Conservation (phyloP, 306 rosid genomes). For the Astragalus membranaceus region DNA sequence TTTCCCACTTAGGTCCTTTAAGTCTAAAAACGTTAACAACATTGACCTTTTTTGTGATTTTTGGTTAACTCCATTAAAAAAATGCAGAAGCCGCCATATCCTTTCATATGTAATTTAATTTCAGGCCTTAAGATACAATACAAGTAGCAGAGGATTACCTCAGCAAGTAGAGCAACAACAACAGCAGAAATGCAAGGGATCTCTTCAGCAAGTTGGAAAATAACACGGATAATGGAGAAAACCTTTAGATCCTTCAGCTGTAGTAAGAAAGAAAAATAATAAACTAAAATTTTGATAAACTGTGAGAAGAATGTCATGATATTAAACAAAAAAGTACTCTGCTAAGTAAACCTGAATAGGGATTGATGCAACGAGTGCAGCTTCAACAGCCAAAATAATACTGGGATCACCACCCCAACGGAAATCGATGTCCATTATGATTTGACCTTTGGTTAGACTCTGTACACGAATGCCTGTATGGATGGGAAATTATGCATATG, state of each 20-base stretch:
- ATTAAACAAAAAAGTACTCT: not conserved
- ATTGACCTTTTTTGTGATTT: no score
- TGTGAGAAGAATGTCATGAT: not conserved
- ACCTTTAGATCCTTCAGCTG: slow-evolving; percentile 98
- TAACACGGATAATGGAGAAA: slow-evolving; percentile 79
- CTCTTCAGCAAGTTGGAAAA: slow-evolving; percentile 97
- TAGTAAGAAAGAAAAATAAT: slow-evolving; percentile 25
- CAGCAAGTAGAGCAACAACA: slow-evolving; percentile 90
- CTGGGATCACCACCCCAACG: slow-evolving; percentile 99
- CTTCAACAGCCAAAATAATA: slow-evolving; percentile 87
- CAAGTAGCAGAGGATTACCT: slow-evolving; percentile 44
- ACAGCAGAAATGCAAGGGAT: slow-evolving; percentile 99
- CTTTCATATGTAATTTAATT: not conserved
- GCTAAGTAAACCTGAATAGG: slow-evolving; percentile 73
- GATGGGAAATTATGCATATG: not conserved
- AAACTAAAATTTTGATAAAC: not conserved
- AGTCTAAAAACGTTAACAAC: no score
- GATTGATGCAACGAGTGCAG: slow-evolving; percentile 93
- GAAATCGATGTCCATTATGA: slow-evolving; percentile 92
- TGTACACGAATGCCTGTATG: slow-evolving; percentile 92
- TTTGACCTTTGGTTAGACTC: slow-evolving; percentile 90
- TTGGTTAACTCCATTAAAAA: no score
- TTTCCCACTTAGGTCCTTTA: no score
- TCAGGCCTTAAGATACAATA: not conserved
- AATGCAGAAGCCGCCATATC: no score